Evolutionary conservation across 306 rosid species (phyloP).

Genomic region (Purshia tridentata): DNA sequence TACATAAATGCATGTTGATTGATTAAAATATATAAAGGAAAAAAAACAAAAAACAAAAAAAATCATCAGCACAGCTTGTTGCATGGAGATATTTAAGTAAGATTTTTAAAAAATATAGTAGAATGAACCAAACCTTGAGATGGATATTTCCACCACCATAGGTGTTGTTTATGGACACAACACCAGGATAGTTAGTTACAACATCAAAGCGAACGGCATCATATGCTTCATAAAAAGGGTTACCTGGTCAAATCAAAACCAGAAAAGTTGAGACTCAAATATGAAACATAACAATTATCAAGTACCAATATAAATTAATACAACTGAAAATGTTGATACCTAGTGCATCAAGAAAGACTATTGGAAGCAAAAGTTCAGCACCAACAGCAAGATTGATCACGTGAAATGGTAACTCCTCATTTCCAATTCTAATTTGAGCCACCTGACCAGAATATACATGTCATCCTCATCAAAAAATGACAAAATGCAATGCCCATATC

Average conservation of each 20-base stretch:
- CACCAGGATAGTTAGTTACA: conserved; percentile 71
- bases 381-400: conserved; percentile 74
- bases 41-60: not conserved
- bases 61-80: conserved; percentile 11
- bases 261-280: conserved; percentile 28
- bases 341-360: conserved; percentile 58
- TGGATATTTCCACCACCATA: conserved; percentile 50
- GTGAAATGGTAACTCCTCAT: conserved; percentile 52
- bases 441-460: conserved; percentile 53
- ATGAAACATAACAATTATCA: conserved; percentile 21
- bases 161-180: conserved; percentile 58
- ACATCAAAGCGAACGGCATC: conserved; percentile 46
- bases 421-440: conserved; percentile 71
- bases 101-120: conserved; percentile 11
- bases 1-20: not conserved
- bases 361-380: conserved; percentile 67
- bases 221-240: conserved; percentile 76
- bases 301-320: conserved; percentile 16
- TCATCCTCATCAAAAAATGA: not conserved
- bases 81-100: not conserved
- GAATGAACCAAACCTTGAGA: conserved; percentile 55
- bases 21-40: not conserved
- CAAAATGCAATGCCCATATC: not conserved
- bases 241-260: conserved; percentile 59
- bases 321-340: conserved; percentile 43